A percentile compares a stretch with the other conserved stretches of the same genome.
Conservation (phyloP, 1,284 basidiomycete species). For the Waitea zeae region DNA sequence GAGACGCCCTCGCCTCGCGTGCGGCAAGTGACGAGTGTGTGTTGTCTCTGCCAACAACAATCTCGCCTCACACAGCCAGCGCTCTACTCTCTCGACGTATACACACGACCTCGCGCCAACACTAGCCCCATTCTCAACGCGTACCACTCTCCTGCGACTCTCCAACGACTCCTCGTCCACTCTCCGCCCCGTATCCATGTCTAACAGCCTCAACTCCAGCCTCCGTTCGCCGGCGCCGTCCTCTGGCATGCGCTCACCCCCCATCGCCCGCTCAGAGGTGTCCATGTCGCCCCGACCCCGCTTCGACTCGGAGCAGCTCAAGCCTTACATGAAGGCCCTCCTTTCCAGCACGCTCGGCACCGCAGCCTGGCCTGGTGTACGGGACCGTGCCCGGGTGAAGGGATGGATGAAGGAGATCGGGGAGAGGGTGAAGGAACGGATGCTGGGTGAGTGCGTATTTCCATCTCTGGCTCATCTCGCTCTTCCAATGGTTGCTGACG, state of each 20-base stretch:
- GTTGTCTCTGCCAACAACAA: too few species aligned
- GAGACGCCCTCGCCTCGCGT: too few species aligned
- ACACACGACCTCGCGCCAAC: too few species aligned
- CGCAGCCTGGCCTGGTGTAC: slow-evolving; percentile 44
- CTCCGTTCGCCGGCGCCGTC: neutral
- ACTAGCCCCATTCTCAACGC: too few species aligned
- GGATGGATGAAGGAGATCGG: slow-evolving; percentile 69
- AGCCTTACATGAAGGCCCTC: slow-evolving; percentile 64
- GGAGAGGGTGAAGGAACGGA: slow-evolving; percentile 64
- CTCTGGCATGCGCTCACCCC: slow-evolving; percentile 30
- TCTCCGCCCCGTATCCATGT: neutral
- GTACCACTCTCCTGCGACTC: neutral
- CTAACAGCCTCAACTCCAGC: neutral
- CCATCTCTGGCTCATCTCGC: neutral
- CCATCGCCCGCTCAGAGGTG: slow-evolving; percentile 33
- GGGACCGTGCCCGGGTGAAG: slow-evolving; percentile 51
- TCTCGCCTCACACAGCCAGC: too few species aligned
- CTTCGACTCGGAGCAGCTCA: slow-evolving; percentile 57
- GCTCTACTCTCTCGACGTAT: too few species aligned
- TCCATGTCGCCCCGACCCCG: slow-evolving; percentile 35
- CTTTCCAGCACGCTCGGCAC: slow-evolving; percentile 46
- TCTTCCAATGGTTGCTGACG: slow-evolving; percentile 4
- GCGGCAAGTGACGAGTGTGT: too few species aligned
- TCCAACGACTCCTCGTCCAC: neutral
- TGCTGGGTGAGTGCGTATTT: slow-evolving; percentile 29